Evolutionary conservation across 306 rosid genomes (phyloP).

Genomic region (peach (Prunus persica)): DNA sequence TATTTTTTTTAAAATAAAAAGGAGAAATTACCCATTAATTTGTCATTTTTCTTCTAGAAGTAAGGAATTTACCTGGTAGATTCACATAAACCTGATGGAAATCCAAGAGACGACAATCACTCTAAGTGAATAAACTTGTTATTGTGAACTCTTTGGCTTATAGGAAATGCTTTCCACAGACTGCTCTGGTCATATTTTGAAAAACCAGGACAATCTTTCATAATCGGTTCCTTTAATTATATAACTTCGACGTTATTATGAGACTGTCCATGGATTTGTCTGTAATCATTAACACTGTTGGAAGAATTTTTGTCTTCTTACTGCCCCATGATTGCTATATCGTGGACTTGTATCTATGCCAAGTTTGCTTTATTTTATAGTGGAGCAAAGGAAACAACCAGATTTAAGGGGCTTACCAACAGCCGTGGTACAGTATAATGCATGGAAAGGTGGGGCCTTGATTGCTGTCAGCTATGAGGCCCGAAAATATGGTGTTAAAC

Average conservation of each 20-base stretch:
- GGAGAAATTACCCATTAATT: background rate
- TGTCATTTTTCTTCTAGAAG: background rate
- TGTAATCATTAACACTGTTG: background rate
- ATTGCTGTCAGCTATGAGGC: constrained; percentile 98
- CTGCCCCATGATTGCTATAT: background rate
- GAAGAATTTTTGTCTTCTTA: background rate
- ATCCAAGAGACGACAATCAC: background rate
- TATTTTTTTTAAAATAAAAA: too few relatives aligned
- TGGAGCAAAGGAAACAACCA: constrained; percentile 88
- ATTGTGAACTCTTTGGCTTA: background rate
- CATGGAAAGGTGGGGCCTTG: constrained; percentile 87
- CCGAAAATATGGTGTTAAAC: constrained; percentile 76
- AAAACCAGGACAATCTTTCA: background rate
- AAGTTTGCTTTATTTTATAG: constrained; percentile 33
- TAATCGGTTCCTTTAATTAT: background rate
- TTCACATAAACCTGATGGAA: background rate
- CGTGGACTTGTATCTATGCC: background rate
- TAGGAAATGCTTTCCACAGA: background rate
- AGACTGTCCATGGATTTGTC: background rate
- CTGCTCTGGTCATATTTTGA: background rate
- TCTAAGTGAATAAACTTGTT: background rate
- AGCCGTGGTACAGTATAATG: constrained; percentile 89
- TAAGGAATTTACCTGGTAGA: background rate
- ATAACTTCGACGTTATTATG: background rate
- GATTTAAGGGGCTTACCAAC: constrained; percentile 73